Evolutionary conservation across 192 early-diverging fungal genomes (phyloP), one percentile per base, ranked within the genome.

Genomic region (Funneliformis mosseae): DNA sequence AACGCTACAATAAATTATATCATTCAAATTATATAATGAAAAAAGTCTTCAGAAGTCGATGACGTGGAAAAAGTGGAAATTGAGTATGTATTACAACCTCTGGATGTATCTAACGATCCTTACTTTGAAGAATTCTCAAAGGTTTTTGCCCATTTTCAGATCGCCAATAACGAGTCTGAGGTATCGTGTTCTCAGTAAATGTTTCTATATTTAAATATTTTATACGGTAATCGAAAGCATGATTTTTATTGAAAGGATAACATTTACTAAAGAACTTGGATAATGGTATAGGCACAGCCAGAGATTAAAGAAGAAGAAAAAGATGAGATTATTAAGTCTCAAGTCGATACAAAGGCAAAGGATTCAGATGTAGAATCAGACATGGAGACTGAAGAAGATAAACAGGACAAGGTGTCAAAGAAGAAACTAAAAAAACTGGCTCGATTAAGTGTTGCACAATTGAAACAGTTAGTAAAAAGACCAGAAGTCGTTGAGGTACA

Each of bases 401-500:
- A 61, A 46, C 76, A 76, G 50, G 83, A 85, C 9, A 74, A 86
- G 45, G 80, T 88, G 21, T 88, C 90, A 27, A 91, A 91, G 78
- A 91, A 91, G 80, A 91, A 91, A 28, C 67, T 88, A 62, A 87
- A 87, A 80, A 85, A 89, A 42, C 38, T 89, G 7, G 91, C 85
- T 82, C 89, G 92, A 70, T 87, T 91, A 73, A 90, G 90, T 21
- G 93, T 99, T 5, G 97, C 98, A 3, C 95, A 96, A 81, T 87
- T 99, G 78, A 98, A 98, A 84, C 95, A 98, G 80, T 74, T 91
- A 23, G 97, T 96, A 4, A 89, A 90, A 66, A 94, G 95, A 72
- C 97, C 98, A 1, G 98, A 98, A 80, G 94, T 97, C 8, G 98
- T 99, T 38, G 98, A 99, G 84, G 92, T 93, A 81, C 6, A 21